phyloP scores from a whole-genome alignment of 192 early-diverging fungal species.

The Rhizophlyctis rosea region DNA sequence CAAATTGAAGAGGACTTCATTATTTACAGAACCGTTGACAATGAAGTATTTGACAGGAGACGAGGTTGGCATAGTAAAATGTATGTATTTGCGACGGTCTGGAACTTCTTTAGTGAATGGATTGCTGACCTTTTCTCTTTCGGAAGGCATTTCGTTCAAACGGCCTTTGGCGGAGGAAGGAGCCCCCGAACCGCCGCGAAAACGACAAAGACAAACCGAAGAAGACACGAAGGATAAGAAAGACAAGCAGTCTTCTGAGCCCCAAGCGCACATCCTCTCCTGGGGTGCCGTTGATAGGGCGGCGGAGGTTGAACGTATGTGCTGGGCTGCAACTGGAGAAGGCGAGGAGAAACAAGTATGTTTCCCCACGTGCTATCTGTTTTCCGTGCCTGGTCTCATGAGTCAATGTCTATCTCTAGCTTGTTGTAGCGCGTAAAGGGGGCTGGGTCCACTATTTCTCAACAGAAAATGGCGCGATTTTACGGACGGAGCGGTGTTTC shows the following conservation, averaged over 20 bases:
- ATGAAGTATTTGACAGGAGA: conserved; percentile 30
- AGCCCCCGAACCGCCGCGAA: not conserved
- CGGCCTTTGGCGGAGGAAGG: no score
- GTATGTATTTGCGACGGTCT: not conserved
- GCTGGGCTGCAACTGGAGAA: conserved; percentile 4
- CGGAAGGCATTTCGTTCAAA: not conserved
- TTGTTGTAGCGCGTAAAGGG: conserved; percentile 32
- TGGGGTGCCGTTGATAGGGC: conserved; percentile 9
- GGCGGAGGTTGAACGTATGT: conserved; percentile 17
- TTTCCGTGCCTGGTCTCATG: not conserved
- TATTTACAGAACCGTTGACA: no score
- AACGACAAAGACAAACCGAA: not conserved
- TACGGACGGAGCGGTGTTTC: conserved; percentile 25
- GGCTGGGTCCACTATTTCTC: conserved; percentile 29
- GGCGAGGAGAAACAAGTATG: not conserved
- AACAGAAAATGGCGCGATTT: conserved; percentile 28
- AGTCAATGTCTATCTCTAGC: not conserved
- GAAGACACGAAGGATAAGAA: not conserved
- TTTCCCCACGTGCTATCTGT: not conserved
- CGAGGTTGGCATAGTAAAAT: conserved; percentile 27
- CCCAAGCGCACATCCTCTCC: not conserved
- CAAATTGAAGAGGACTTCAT: no score
- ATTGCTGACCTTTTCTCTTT: not conserved
- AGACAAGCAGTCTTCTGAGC: not conserved
- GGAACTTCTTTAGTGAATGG: not conserved